A percentile compares a stretch with the other conserved stretches of the same genome.
Evolutionary conservation across 2,329 filamentous ascomycete species (phyloP).

Genomic region (Stachybotrys chartarum): DNA sequence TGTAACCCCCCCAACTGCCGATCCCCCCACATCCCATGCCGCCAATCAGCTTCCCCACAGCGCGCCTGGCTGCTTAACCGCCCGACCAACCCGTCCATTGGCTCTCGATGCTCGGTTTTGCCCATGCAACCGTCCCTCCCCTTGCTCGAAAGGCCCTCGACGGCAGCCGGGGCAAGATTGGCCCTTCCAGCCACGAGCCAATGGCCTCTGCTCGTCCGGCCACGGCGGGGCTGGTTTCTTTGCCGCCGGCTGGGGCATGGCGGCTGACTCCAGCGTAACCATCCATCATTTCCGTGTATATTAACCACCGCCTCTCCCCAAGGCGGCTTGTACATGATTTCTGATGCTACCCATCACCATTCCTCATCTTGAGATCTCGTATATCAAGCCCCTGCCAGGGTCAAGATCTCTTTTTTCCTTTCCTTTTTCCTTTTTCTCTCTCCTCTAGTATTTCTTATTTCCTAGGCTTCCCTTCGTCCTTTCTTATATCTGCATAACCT

Average conservation of each 20-base stretch:
- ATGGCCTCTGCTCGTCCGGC: not conserved
- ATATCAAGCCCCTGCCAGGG: not conserved
- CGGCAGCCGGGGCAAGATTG: no score
- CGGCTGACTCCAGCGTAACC: not conserved
- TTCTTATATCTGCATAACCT: constrained; percentile 5
- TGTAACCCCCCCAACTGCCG: not conserved
- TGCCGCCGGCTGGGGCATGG: not conserved
- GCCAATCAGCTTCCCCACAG: not conserved
- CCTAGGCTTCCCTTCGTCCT: constrained; percentile 11
- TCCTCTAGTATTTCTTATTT: constrained; percentile 13
- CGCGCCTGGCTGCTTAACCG: not conserved
- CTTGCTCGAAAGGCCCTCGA: not conserved
- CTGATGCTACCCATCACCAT: not conserved
- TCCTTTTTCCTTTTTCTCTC: constrained; percentile 7
- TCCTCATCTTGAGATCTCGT: not conserved
- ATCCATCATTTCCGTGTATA: not conserved
- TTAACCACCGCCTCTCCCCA: not conserved
- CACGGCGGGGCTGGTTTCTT: not conserved
- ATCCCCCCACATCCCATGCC: not conserved
- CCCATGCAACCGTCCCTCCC: not conserved
- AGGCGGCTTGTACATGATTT: not conserved
- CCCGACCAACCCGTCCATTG: not conserved
- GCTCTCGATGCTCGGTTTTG: not conserved
- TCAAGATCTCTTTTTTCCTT: constrained; percentile 5
- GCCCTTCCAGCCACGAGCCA: not conserved